phyloP scores from a whole-genome alignment of 139 green algal genomes.

The Chlamydomonas sphaeroides region DNA sequence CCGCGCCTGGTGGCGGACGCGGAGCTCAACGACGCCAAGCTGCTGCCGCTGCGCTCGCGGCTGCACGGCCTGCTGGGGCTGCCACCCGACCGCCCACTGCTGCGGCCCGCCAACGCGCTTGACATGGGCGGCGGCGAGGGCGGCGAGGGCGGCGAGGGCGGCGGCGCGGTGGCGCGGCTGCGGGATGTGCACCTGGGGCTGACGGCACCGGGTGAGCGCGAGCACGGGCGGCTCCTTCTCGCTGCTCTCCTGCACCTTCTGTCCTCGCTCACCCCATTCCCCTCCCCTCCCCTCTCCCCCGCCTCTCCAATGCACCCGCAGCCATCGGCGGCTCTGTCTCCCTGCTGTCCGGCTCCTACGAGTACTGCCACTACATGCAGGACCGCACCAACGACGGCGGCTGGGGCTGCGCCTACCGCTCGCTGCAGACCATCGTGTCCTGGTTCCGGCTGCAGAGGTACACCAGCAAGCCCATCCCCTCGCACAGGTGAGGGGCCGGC shows the following conservation, averaged over 20 bases:
- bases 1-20: slow-evolving; percentile 31
- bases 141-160: background rate
- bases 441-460: slow-evolving; percentile 92
- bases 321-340: slow-evolving; percentile 61
- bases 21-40: slow-evolving; percentile 54
- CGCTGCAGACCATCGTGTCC: slow-evolving; percentile 92
- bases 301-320: too few relatives aligned
- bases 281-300: background rate
- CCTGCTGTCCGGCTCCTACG: slow-evolving; percentile 86
- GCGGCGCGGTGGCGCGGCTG: slow-evolving; percentile 48
- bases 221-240: too few relatives aligned
- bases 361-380: slow-evolving; percentile 98
- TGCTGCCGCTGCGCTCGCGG: slow-evolving; percentile 28
- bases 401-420: slow-evolving; percentile 98
- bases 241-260: too few relatives aligned
- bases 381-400: slow-evolving; percentile 91
- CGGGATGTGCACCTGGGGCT: slow-evolving; percentile 82
- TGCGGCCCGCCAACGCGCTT: slow-evolving; percentile 76
- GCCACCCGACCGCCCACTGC: slow-evolving; percentile 76
- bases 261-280: too few relatives aligned
- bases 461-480: slow-evolving; percentile 73
- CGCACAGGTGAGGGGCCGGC: slow-evolving; percentile 70
- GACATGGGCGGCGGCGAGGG: background rate
- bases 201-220: slow-evolving; percentile 33
- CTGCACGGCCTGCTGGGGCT: slow-evolving; percentile 79